A percentile compares a stretch with the other conserved stretches of the same genome.
phyloP scores from a whole-genome alignment of 2,329 filamentous ascomycete species.

The Albifimbria verrucaria region DNA sequence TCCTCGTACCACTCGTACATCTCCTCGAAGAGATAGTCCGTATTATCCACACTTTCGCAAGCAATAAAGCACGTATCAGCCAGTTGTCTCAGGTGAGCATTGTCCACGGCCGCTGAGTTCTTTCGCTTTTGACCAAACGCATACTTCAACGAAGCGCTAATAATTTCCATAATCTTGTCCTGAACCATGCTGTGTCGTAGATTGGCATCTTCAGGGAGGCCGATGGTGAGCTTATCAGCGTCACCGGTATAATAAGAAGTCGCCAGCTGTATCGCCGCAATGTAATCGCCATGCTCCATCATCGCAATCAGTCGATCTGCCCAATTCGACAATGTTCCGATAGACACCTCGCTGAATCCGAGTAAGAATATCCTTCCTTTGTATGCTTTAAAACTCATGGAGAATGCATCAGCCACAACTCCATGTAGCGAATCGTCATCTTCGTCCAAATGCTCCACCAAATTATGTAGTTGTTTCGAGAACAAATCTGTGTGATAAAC shows the following conservation, averaged over 20 bases:
- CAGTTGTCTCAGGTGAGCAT: slow-evolving; percentile 68
- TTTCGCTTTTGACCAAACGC: slow-evolving; percentile 69
- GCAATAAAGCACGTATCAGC: slow-evolving; percentile 81
- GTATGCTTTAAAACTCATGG: slow-evolving; percentile 95
- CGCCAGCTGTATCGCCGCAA: slow-evolving; percentile 84
- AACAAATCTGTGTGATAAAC: slow-evolving; percentile 92
- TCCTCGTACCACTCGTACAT: slow-evolving; percentile 91
- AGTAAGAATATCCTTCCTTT: slow-evolving; percentile 90
- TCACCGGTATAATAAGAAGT: slow-evolving; percentile 90
- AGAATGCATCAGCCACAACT: slow-evolving; percentile 94
- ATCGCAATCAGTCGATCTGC: slow-evolving; percentile 87
- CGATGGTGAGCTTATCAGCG: slow-evolving; percentile 91
- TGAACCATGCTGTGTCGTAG: slow-evolving; percentile 77
- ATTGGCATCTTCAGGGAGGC: slow-evolving; percentile 77
- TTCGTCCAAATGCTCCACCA: slow-evolving; percentile 87
- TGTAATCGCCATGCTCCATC: slow-evolving; percentile 96
- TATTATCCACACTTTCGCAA: slow-evolving; percentile 72
- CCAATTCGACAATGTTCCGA: slow-evolving; percentile 94
- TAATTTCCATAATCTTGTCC: slow-evolving; percentile 89
- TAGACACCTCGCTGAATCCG: slow-evolving; percentile 89
- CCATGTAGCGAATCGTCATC: slow-evolving; percentile 88
- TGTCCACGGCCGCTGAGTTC: slow-evolving; percentile 40
- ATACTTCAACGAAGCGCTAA: slow-evolving; percentile 86
- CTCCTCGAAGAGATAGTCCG: slow-evolving; percentile 85
- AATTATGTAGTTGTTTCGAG: slow-evolving; percentile 75